Evolutionary conservation across 2,329 filamentous ascomycete genomes (phyloP).

Genomic region (Hypoxylon sp.): DNA sequence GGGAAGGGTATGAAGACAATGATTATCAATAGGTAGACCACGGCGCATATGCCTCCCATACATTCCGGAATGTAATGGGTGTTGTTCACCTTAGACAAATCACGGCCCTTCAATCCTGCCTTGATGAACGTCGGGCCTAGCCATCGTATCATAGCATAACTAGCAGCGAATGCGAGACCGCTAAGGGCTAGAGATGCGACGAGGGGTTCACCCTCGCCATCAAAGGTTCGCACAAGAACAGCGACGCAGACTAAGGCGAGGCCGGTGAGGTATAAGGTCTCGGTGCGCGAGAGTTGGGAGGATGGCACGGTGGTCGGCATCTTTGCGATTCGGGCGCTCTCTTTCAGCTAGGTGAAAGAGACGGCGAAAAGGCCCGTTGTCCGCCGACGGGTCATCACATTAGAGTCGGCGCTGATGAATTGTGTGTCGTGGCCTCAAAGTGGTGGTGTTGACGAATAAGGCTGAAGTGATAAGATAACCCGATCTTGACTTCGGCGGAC

Average conservation of each 20-base stretch:
- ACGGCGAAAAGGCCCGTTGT: conserved; percentile 30
- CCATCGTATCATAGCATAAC: conserved; percentile 92
- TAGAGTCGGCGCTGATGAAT: conserved; percentile 35
- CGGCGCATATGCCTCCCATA: conserved; percentile 94
- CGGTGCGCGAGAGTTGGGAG: conserved; percentile 64
- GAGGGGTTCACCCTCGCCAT: conserved; percentile 85
- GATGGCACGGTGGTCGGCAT: conserved; percentile 51
- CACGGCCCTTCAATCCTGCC: conserved; percentile 89
- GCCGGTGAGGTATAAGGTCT: conserved; percentile 70
- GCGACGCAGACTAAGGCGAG: conserved; percentile 79
- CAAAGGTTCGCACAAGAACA: conserved; percentile 84
- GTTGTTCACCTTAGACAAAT: conserved; percentile 80
- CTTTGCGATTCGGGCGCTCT: conserved; percentile 36
- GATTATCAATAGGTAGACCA: conserved; percentile 90
- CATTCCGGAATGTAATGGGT: conserved; percentile 81
- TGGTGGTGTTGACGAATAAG: conserved; percentile 36
- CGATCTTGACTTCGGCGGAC: conserved; percentile 19
- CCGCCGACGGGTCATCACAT: conserved; percentile 29
- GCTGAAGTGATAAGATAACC: conserved; percentile 33
- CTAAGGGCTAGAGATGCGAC: conserved; percentile 91
- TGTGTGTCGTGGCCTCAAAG: conserved; percentile 39
- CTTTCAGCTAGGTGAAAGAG: conserved; percentile 16
- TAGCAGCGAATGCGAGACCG: conserved; percentile 83
- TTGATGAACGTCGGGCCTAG: conserved; percentile 90
- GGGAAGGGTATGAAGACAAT: conserved; percentile 96